phyloP scores from a whole-genome alignment of 2,329 filamentous ascomycete species.

The Orbilia quercus region DNA sequence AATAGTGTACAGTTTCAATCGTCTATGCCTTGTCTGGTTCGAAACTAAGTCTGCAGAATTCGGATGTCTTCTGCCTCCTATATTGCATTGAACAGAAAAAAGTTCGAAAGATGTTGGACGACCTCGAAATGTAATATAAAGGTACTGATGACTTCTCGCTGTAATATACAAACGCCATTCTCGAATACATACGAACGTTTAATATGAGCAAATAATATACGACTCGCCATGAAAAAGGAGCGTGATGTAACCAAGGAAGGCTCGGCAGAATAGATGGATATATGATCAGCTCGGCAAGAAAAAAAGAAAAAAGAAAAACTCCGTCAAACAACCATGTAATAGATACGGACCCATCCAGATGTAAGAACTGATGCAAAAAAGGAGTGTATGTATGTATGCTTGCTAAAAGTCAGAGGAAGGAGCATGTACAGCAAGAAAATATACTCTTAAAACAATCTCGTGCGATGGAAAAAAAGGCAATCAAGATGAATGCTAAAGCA shows the following conservation, averaged over 20 bases:
- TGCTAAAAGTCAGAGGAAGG: constrained; percentile 23
- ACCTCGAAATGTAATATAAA: no score
- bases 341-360: constrained; percentile 30
- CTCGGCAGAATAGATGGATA: not conserved
- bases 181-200: no score
- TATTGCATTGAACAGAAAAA: no score
- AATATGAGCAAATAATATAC: no score
- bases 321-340: constrained; percentile 5
- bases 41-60: no score
- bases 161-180: no score
- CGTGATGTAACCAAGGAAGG: not conserved
- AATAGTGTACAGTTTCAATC: no score
- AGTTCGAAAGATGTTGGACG: no score
- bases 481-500: constrained; percentile 1
- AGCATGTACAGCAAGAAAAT: constrained; percentile 12
- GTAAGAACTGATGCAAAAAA: constrained; percentile 10
- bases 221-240: not conserved
- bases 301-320: constrained; percentile 8
- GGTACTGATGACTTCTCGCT: no score
- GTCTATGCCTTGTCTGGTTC: no score
- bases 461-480: constrained; percentile 3
- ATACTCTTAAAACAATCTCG: not conserved
- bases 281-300: constrained; percentile 1
- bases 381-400: constrained; percentile 47
- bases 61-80: no score